These are phyloP conservation scores for Xerocomus amazonicus DNA, from an alignment of 1,284 basidiomycete genomes.

Conservation along the genomic window DNA sequence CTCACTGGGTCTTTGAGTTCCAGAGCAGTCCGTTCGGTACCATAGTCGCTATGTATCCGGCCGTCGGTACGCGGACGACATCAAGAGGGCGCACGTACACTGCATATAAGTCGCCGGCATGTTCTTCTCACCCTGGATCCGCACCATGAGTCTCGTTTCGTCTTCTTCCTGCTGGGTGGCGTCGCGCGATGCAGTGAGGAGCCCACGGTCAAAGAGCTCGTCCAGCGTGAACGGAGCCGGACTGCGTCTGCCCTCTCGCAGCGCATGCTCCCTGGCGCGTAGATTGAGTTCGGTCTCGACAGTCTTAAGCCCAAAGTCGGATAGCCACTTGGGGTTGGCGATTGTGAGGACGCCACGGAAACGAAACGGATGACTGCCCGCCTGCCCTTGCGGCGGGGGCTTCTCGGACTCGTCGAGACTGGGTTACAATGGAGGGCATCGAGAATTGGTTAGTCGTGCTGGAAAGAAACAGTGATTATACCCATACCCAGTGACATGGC, in stretches of 20 bases:
- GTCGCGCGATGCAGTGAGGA: conserved; percentile 18
- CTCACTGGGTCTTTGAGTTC: conserved; percentile 30
- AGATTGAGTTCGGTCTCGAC: conserved; percentile 42
- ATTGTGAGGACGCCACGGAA: conserved; percentile 50
- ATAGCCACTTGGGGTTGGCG: conserved; percentile 43
- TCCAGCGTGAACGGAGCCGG: conserved; percentile 33
- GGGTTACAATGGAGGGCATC: conserved; percentile 2
- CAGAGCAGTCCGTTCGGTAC: conserved; percentile 25
- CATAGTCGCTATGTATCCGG: conserved; percentile 6
- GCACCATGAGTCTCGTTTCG: conserved; percentile 33
- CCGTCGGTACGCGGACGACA: conserved; percentile 3
- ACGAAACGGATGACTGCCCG: conserved; percentile 27
- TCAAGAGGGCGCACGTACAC: conserved; percentile 32
- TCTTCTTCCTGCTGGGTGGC: conserved; percentile 16
- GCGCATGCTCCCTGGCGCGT: conserved; percentile 30
- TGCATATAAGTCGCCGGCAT: conserved; percentile 42
- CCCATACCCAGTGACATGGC: conserved; percentile 29
- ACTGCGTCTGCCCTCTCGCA: conserved; percentile 24
- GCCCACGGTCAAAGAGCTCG: conserved; percentile 31
- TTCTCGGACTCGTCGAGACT: conserved; percentile 32
- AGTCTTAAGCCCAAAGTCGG: conserved; percentile 36
- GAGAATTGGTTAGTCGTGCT: background rate
- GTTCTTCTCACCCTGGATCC: conserved; percentile 41
- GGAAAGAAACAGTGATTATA: conserved; percentile 5
- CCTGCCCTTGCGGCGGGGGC: conserved; percentile 6